Conservation (phyloP, 495 filamentous ascomycete genomes). For the Pseudomonodictys pantanalensis region DNA sequence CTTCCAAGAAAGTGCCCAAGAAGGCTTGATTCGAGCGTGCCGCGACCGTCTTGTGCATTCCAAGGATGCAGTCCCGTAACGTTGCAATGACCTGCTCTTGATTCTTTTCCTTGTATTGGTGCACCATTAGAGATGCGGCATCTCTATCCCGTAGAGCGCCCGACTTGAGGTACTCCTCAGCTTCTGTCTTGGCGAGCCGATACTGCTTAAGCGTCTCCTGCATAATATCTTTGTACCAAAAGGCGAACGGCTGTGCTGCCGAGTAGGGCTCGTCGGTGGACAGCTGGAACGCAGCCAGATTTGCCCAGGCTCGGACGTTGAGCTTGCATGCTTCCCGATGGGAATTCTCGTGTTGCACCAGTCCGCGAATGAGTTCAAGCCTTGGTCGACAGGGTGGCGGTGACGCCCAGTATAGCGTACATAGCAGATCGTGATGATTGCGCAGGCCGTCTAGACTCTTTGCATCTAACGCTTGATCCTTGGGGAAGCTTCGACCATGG, state of each 20-base stretch:
- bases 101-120: slow-evolving; percentile 57
- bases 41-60: slow-evolving; percentile 52
- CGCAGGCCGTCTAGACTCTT: slow-evolving; percentile 80
- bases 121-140: slow-evolving; percentile 52
- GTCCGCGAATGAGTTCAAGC: slow-evolving; percentile 65
- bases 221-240: slow-evolving; percentile 66
- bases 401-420: slow-evolving; percentile 82
- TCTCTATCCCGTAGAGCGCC: slow-evolving; percentile 39
- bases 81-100: slow-evolving; percentile 61
- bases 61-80: slow-evolving; percentile 53
- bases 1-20: slow-evolving; percentile 40
- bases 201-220: slow-evolving; percentile 58
- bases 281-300: slow-evolving; percentile 72
- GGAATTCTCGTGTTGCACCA: slow-evolving; percentile 74
- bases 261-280: slow-evolving; percentile 47
- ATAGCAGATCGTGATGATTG: slow-evolving; percentile 92
- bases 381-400: slow-evolving; percentile 68
- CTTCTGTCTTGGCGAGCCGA: slow-evolving; percentile 56
- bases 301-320: slow-evolving; percentile 76
- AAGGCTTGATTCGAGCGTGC: slow-evolving; percentile 39
- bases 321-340: slow-evolving; percentile 84
- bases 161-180: slow-evolving; percentile 52
- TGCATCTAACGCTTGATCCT: slow-evolving; percentile 69
- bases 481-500: slow-evolving; percentile 80
- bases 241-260: slow-evolving; percentile 41